These are phyloP conservation scores for Hydnum rufescens DNA, from an alignment of 768 basidiomycete species.

Conservation along the genomic window DNA sequence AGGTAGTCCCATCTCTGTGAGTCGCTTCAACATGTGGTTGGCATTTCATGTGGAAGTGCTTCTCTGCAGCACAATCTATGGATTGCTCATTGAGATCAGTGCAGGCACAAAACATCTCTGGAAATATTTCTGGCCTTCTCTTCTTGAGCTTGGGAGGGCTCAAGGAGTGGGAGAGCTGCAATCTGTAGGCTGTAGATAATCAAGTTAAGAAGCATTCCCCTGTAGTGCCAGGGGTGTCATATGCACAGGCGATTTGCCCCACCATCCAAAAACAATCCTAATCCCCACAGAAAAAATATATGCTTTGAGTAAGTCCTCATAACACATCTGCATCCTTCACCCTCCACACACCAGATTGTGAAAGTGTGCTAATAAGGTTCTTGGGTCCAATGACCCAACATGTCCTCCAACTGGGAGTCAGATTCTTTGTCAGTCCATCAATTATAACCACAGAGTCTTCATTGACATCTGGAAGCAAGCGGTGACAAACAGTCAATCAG, in stretches of 20 bases:
- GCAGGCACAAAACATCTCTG: no score
- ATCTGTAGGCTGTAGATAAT: constrained; percentile 44
- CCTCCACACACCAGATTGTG: constrained; percentile 67
- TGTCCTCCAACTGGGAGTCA: constrained; percentile 84
- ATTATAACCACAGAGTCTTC: constrained; percentile 73
- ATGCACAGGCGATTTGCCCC: constrained; percentile 83
- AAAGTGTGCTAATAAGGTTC: no score
- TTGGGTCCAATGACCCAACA: no score
- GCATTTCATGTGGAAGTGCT: constrained; percentile 82
- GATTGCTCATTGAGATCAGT: neutral
- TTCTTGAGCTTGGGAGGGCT: constrained; percentile 40
- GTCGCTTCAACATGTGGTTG: no score
- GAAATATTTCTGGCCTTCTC: constrained; percentile 37
- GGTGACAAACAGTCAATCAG: neutral
- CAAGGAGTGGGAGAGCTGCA: constrained; percentile 72
- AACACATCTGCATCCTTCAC: constrained; percentile 12
- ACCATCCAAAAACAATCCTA: no score
- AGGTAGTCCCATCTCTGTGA: no score
- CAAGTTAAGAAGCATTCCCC: neutral
- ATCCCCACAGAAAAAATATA: no score
- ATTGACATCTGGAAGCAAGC: no score
- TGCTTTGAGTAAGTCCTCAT: no score
- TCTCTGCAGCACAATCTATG: constrained; percentile 59
- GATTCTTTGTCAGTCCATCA: constrained; percentile 89
- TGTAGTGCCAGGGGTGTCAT: neutral